Conservation (phyloP, 441 rosid genomes). For the Capsella rubella region DNA sequence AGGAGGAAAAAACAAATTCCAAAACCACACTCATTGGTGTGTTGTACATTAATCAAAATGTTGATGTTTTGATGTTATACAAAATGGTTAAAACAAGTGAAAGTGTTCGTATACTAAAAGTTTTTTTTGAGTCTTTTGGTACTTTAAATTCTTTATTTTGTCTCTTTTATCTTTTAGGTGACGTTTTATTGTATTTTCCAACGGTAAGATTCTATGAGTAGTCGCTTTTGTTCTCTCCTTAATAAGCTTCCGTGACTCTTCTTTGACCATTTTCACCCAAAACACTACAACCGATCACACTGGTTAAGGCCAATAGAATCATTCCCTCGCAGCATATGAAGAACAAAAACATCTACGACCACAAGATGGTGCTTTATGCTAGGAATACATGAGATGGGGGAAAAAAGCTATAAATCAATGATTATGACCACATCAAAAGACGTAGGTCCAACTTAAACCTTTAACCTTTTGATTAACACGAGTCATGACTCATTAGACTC, state of each 20-base stretch:
- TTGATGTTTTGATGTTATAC: background rate
- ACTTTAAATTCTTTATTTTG: constrained; percentile 25
- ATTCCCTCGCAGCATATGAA: constrained; percentile 2
- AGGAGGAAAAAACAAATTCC: constrained; percentile 21
- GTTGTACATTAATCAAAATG: constrained; percentile 19
- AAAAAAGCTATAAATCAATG: constrained; percentile 20
- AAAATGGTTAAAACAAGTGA: constrained; percentile 13
- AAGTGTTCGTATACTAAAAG: constrained; percentile 22
- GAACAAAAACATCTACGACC: background rate
- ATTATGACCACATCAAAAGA: constrained; percentile 36
- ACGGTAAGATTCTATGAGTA: constrained; percentile 46
- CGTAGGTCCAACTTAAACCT: constrained; percentile 36
- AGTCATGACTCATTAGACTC: constrained; percentile 39
- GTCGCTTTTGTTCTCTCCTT: constrained; percentile 42
- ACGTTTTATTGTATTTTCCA: constrained; percentile 42
- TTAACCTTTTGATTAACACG: constrained; percentile 39
- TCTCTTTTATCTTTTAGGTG: constrained; percentile 31
- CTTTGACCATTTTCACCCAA: constrained; percentile 42
- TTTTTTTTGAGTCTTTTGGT: background rate
- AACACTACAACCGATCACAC: constrained; percentile 2
- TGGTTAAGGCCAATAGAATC: background rate
- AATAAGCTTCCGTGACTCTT: constrained; percentile 39
- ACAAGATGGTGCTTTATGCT: constrained; percentile 7
- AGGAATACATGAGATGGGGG: constrained; percentile 28
- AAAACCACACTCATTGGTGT: constrained; percentile 4